Evolutionary conservation across 257 asterid species (phyloP), one percentile per base, ranked within the genome.

Genomic region (Haberlea rhodopensis): DNA sequence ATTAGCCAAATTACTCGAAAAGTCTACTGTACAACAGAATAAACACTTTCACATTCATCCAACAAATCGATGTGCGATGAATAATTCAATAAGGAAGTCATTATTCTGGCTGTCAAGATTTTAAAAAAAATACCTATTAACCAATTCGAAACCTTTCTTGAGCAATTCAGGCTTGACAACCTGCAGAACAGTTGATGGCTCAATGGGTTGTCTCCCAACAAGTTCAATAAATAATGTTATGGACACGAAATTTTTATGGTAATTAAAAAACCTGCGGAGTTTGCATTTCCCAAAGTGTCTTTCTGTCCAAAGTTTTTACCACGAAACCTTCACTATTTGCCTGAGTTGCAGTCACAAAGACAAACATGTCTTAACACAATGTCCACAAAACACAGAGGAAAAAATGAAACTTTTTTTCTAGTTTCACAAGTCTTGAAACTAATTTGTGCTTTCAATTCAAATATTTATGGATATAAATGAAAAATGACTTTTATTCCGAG

Each of bases 221-320:
- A 11, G 37, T 29, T 59, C 18, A 23, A 46, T 28, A 29, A 4
- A 64, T 63, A 46, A 15, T 48, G 28, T 64, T 31, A 53, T 54
- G 25, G 37, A 69, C 56, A 60, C 3, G n/a, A 62, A 59, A 54
- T 53, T 70, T 20, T 57, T 15, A 29, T 63, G 57, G 55, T 46
- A 43, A n/a, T n/a, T n/a, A n/a, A n/a, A n/a, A 13, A 65, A 92
- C 99, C 97, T 92, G 99, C 20, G 99, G 99, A 22, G 99, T 92
- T 71, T 92, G 99, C 97, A 92, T 92, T 79, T 92, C 99, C 99
- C 99, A 92, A 24, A 89, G 89, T 0, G 95, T 89, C 79, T 86
- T 87, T 71, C 99, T 78, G 81, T 92, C 95, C 59, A 92, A 80
- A 62, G 99, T 92, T 72, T 67, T 87, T 48, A 87, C 91, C 65